phyloP scores from a whole-genome alignment of 306 rosid genomes.

The Benincasa hispida region DNA sequence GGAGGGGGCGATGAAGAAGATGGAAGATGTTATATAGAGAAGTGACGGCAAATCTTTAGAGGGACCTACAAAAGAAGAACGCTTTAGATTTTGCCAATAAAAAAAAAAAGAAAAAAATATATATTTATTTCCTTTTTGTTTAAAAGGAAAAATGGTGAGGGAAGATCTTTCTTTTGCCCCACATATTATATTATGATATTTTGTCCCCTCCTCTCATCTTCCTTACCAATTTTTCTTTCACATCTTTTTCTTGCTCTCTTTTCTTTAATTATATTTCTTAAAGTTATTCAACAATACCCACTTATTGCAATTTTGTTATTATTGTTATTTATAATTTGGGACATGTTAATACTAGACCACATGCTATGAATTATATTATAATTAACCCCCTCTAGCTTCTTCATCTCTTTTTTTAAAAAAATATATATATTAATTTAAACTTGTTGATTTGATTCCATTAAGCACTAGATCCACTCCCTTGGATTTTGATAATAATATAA shows the following conservation, averaged over 20 bases:
- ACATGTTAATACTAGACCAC: background rate
- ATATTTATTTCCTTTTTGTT: background rate
- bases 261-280: background rate
- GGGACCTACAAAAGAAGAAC: constrained; percentile 71
- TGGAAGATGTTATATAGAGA: constrained; percentile 6
- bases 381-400: no score
- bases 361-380: background rate
- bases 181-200: constrained; percentile 20
- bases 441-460: background rate
- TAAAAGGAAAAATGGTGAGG: constrained; percentile 15
- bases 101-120: constrained; percentile 5
- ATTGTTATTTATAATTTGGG: background rate
- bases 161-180: constrained; percentile 67
- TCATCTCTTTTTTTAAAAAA: no score
- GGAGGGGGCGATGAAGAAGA: background rate
- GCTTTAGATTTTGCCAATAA: constrained; percentile 53
- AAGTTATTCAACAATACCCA: background rate
- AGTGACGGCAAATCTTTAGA: constrained; percentile 41
- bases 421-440: background rate
- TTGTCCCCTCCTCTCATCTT: constrained; percentile 9
- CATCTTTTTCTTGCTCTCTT: background rate
- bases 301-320: background rate
- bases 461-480: background rate
- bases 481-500: background rate
- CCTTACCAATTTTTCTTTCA: background rate